A percentile compares a stretch with the other conserved stretches of the same genome.
phyloP scores from a whole-genome alignment of 1,284 basidiomycete genomes.

The Wallemia mellicola region DNA sequence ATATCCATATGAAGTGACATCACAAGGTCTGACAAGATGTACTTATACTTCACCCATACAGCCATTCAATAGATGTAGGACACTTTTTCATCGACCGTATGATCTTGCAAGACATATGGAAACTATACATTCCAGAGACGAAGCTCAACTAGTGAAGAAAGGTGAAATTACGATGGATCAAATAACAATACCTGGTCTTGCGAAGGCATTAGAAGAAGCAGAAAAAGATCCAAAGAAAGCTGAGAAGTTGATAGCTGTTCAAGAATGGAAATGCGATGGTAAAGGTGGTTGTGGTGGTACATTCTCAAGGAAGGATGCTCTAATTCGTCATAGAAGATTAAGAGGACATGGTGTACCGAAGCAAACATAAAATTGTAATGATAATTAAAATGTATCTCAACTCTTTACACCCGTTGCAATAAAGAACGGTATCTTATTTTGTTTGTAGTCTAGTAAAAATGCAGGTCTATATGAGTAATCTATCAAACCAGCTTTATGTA shows the following conservation, averaged over 20 bases:
- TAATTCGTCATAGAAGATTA: not conserved
- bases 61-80: conserved; percentile 5
- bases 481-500: conserved; percentile 22
- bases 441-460: conserved; percentile 14
- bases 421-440: conserved; percentile 20
- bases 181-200: conserved; percentile 3
- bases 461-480: conserved; percentile 16
- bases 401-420: conserved; percentile 23
- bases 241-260: conserved; percentile 2
- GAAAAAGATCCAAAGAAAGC: conserved; percentile 4
- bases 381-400: no score
- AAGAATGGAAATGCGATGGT: not conserved
- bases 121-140: conserved; percentile 7
- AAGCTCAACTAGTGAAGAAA: conserved; percentile 5
- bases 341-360: conserved; percentile 1
- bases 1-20: not conserved
- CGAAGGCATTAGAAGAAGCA: conserved; percentile 4
- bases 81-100: conserved; percentile 7
- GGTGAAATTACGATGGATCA: conserved; percentile 4
- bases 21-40: not conserved
- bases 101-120: conserved; percentile 7
- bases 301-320: conserved; percentile 1
- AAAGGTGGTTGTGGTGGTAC: not conserved
- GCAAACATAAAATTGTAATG: not conserved
- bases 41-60: not conserved